A percentile compares a stretch with the other conserved stretches of the same genome.
phyloP scores from a whole-genome alignment of 2,329 filamentous ascomycete species.

The Fusarium algeriense region DNA sequence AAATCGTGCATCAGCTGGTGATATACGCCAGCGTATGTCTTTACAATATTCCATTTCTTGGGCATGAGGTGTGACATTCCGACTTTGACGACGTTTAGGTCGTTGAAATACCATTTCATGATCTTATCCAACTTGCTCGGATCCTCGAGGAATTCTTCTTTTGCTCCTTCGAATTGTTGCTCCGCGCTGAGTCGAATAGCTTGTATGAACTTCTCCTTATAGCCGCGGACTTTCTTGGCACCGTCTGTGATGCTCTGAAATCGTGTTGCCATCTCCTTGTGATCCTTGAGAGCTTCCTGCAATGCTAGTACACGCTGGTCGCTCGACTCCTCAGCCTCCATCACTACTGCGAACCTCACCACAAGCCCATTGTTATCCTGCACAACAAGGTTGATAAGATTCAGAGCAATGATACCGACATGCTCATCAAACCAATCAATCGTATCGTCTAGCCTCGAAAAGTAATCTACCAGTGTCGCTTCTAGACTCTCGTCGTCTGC shows the following conservation, averaged over 20 bases:
- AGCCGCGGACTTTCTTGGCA: constrained; percentile 90
- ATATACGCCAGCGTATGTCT: constrained; percentile 90
- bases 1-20: constrained; percentile 97
- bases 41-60: constrained; percentile 95
- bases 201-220: constrained; percentile 94
- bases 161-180: constrained; percentile 78
- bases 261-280: constrained; percentile 91
- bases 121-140: constrained; percentile 86
- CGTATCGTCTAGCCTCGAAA: constrained; percentile 84
- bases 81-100: constrained; percentile 92
- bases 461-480: constrained; percentile 89
- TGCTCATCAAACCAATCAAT: constrained; percentile 98
- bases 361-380: constrained; percentile 89
- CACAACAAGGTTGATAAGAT: constrained; percentile 88
- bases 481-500: constrained; percentile 80
- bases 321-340: constrained; percentile 96
- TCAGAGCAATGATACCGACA: constrained; percentile 87
- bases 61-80: constrained; percentile 94
- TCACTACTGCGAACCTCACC: constrained; percentile 89
- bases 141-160: constrained; percentile 84
- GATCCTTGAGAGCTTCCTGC: constrained; percentile 94
- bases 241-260: constrained; percentile 97
- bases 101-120: constrained; percentile 97
- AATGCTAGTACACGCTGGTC: constrained; percentile 91
- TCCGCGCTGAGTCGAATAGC: constrained; percentile 80